Percentiles rank a stretch among this genome's conserved stretches.
Conservation (phyloP, 305 asterid species). For the Fraxinus floribunda region DNA sequence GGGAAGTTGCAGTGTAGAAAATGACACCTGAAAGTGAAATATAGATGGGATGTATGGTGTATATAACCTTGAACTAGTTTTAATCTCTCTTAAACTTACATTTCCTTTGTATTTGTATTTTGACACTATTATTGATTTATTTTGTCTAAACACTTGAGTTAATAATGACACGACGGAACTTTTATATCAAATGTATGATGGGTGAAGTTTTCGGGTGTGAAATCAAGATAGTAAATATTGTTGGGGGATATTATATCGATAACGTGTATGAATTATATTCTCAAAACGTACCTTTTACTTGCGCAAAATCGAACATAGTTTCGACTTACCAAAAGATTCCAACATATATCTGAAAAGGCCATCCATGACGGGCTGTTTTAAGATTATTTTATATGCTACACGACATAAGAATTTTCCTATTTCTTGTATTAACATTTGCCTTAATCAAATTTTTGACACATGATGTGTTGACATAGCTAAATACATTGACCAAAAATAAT, state of each 20-base stretch:
- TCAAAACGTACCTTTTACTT: too few species aligned
- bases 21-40: conserved; percentile 50
- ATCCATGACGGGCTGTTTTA: neutral
- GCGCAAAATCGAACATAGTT: too few species aligned
- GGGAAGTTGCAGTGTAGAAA: conserved; percentile 33
- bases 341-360: neutral
- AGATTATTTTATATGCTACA: neutral
- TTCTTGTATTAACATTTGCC: neutral
- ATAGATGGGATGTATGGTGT: conserved; percentile 35
- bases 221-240: too few species aligned
- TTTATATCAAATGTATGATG: neutral
- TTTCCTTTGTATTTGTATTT: neutral
- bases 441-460: neutral
- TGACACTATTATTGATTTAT: neutral
- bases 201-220: neutral
- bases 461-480: neutral
- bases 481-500: neutral
- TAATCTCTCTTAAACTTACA: conserved; percentile 27
- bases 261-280: too few species aligned
- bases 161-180: neutral
- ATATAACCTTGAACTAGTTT: conserved; percentile 47
- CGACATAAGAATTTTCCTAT: neutral
- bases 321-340: too few species aligned
- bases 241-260: too few species aligned
- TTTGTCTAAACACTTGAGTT: neutral